Evolutionary conservation across 495 filamentous ascomycete species (phyloP), one percentile per base, ranked within the genome.

Genomic region (Beverwykella pulmonaria): DNA sequence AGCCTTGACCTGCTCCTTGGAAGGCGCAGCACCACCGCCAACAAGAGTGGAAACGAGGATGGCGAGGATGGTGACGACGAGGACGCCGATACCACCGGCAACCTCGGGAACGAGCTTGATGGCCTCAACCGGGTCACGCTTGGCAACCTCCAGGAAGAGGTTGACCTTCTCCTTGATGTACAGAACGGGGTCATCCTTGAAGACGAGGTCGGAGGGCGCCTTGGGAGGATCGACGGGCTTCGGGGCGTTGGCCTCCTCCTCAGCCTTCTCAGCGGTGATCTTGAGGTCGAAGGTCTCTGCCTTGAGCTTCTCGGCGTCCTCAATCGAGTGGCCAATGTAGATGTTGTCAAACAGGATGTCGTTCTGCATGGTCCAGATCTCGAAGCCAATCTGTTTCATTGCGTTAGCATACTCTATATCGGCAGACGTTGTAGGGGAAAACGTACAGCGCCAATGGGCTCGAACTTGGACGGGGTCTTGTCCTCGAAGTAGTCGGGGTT

Each of bases 271-370:
- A 63, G 92, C 80, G 58, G 88, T 81, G 77, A 87, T 82, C 90
- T 99, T 99, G 79, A 93, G 80, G 78, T 92, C 90, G 80, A 93
- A 99, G 67, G 92, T 94, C 83, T 96, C 91, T 53, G 90, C 79
- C 77, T 93, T 89, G 70, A 99, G 82, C 81, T 92, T 90, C 79
- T 89, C 87, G 64, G 95, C 95, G 71, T 99, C 95, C 75, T 90
- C 92, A 70, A 91, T 78, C 48, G 95, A 99, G 87, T 99, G 95
- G 69, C 95, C 95, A 79, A 99, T 90, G 86, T 98, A 99, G 85
- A 99, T 92, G 88, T 99, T 99, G 87, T 98, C 92, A 74, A 99
- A 99, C 71, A 97, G 88, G 69, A 98, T 97, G 78, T 97, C 90
- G 79, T 88, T 95, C 76, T 97, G 94, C 94, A 98, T 98, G 72